Evolutionary conservation across 352 stramenopile genomes (phyloP).

Genomic region (Globisporangium nunn): DNA sequence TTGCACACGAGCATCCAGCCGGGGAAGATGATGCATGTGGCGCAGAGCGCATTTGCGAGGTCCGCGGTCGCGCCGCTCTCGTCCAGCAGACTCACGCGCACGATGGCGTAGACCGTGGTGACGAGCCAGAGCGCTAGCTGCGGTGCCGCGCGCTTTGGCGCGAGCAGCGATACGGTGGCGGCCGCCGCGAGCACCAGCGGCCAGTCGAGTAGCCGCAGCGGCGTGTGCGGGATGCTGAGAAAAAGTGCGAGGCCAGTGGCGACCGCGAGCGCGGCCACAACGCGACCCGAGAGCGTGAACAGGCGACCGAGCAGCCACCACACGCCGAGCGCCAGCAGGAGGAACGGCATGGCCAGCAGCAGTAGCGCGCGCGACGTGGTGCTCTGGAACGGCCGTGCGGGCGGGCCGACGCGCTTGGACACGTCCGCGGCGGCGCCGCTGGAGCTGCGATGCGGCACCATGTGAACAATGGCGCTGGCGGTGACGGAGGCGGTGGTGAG

Average conservation of each 20-base stretch:
- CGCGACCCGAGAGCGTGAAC: constrained; percentile 33
- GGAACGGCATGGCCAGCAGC: constrained; percentile 35
- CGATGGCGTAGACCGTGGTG: constrained; percentile 40
- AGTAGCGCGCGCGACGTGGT: constrained; percentile 14
- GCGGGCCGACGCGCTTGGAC: neutral
- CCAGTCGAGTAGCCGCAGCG: constrained; percentile 42
- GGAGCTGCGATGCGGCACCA: neutral
- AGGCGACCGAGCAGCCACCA: constrained; percentile 47
- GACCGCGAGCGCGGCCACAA: constrained; percentile 21
- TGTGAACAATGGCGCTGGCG: neutral
- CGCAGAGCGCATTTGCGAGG: constrained; percentile 29
- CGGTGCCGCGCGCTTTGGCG: constrained; percentile 2
- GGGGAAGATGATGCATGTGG: constrained; percentile 38
- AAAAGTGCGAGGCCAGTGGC: constrained; percentile 40
- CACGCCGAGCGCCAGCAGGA: constrained; percentile 37
- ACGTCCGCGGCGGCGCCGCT: neutral
- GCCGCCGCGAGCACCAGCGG: constrained; percentile 46
- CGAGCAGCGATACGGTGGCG: constrained; percentile 9
- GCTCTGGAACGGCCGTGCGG: constrained; percentile 10
- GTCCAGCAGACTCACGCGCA: constrained; percentile 29
- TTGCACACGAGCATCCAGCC: constrained; percentile 44
- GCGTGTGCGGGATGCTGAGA: constrained; percentile 41
- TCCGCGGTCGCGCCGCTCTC: constrained; percentile 24
- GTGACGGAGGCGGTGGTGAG: too few species aligned
- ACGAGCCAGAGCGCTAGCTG: constrained; percentile 24